These are phyloP conservation scores for Pichia kudriavzevii DNA, from an alignment of 1,139 yeast genomes.

Conservation along the genomic window DNA sequence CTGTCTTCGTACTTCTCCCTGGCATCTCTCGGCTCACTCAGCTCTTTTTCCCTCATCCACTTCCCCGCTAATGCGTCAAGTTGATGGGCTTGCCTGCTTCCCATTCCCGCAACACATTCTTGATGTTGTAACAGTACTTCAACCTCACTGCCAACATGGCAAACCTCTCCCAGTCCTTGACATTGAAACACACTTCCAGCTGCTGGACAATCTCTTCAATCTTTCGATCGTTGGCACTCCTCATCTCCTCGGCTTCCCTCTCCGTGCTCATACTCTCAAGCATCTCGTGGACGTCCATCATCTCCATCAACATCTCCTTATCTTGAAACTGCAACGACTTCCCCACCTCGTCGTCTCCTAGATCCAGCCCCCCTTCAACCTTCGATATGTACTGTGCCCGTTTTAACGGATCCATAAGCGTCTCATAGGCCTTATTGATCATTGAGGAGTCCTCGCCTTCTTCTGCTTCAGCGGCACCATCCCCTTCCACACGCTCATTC, in stretches of 20 bases:
- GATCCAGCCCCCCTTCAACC: slow-evolving; percentile 35
- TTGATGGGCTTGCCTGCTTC: slow-evolving; percentile 62
- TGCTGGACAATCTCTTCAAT: slow-evolving; percentile 35
- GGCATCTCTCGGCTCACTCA: too few relatives aligned
- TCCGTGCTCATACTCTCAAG: slow-evolving; percentile 44
- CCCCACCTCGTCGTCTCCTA: slow-evolving; percentile 32
- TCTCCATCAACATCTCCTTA: slow-evolving; percentile 37
- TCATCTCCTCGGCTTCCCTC: slow-evolving; percentile 47
- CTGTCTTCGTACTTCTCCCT: too few relatives aligned
- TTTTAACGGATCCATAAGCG: slow-evolving; percentile 59
- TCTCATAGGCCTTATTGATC: slow-evolving; percentile 69
- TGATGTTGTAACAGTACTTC: slow-evolving; percentile 80
- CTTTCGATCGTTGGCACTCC: slow-evolving; percentile 47
- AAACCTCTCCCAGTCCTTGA: slow-evolving; percentile 45
- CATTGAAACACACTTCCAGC: slow-evolving; percentile 32
- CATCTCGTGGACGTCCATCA: slow-evolving; percentile 56
- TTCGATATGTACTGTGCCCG: slow-evolving; percentile 56
- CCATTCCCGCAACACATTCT: slow-evolving; percentile 70
- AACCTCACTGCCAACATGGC: slow-evolving; percentile 61
- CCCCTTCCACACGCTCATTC: slow-evolving; percentile 16
- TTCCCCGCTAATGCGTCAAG: slow-evolving; percentile 42
- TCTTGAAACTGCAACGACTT: slow-evolving; percentile 34
- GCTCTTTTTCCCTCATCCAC: neutral
- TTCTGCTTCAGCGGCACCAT: slow-evolving; percentile 26
- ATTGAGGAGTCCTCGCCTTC: slow-evolving; percentile 36